Percentiles rank a stretch among this genome's conserved stretches.
Evolutionary conservation across 768 basidiomycete species (phyloP).

Genomic region (Termitomyces sp.): DNA sequence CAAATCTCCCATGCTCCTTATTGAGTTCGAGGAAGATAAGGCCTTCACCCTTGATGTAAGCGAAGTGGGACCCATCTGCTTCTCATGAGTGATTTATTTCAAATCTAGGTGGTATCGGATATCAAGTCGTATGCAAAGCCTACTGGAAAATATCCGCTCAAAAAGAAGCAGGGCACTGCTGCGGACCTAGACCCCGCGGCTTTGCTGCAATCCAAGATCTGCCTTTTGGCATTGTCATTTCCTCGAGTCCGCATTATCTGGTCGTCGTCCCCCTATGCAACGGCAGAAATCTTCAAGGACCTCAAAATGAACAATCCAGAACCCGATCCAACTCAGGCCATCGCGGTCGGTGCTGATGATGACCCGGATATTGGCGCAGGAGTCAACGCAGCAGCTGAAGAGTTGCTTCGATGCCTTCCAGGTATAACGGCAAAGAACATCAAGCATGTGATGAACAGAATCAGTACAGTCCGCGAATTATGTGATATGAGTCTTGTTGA

Average conservation of each 20-base stretch:
- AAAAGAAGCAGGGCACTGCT: constrained; percentile 38
- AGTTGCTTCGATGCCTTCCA: constrained; percentile 77
- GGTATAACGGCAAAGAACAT: constrained; percentile 84
- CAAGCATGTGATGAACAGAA: constrained; percentile 78
- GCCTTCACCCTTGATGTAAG: constrained; percentile 85
- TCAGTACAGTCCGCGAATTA: constrained; percentile 73
- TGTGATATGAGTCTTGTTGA: constrained; percentile 57
- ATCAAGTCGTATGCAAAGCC: constrained; percentile 66
- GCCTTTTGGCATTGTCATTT: constrained; percentile 84
- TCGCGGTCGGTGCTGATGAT: constrained; percentile 78
- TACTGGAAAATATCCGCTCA: constrained; percentile 49
- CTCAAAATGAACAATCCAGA: constrained; percentile 79
- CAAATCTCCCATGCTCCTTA: constrained; percentile 87
- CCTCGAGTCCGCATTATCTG: constrained; percentile 93
- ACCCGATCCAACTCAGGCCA: constrained; percentile 75
- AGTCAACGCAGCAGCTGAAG: constrained; percentile 74
- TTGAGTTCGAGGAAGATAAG: constrained; percentile 98
- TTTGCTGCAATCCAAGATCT: constrained; percentile 87
- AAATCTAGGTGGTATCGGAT: constrained; percentile 53
- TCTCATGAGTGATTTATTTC: not conserved
- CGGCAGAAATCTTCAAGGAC: constrained; percentile 88
- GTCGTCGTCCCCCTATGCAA: constrained; percentile 94
- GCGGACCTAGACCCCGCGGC: constrained; percentile 31
- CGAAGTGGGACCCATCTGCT: not conserved
- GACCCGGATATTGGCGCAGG: constrained; percentile 64